Percentiles rank a stretch among this genome's conserved stretches.
phyloP scores from a whole-genome alignment of 306 rosid genomes.

The Cicer cuneatum region DNA sequence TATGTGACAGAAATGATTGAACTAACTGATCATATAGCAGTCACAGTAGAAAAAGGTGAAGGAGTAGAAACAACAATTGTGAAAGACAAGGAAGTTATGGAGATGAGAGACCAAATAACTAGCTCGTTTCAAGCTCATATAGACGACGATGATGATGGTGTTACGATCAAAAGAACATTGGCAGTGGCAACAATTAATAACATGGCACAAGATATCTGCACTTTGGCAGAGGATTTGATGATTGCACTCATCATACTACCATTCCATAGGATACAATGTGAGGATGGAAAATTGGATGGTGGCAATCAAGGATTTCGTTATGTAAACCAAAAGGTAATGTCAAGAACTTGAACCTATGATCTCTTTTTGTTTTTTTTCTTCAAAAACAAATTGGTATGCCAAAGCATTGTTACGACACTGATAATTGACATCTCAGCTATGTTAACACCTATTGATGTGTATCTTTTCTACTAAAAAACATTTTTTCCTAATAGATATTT shows the following conservation, averaged over 20 bases:
- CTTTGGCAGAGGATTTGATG: conserved; percentile 76
- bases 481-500: conserved; percentile 41
- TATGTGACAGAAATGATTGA: conserved; percentile 81
- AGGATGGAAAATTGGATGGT: conserved; percentile 62
- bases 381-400: neutral
- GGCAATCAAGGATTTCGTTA: conserved; percentile 76
- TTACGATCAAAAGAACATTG: conserved; percentile 59
- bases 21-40: conserved; percentile 67
- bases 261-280: conserved; percentile 68
- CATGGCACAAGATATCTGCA: conserved; percentile 71
- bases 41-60: conserved; percentile 57
- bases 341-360: neutral
- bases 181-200: conserved; percentile 65
- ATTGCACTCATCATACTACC: conserved; percentile 81
- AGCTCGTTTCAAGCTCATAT: conserved; percentile 60
- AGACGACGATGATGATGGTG: conserved; percentile 53
- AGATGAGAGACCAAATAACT: conserved; percentile 71
- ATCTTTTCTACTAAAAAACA: conserved; percentile 1
- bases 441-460: neutral
- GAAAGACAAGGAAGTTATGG: conserved; percentile 53
- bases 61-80: conserved; percentile 58
- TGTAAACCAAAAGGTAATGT: conserved; percentile 82
- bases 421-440: too few relatives aligned
- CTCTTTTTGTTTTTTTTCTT: neutral
- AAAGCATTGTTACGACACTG: neutral